Conservation (phyloP, 192 early-diverging fungal species). For the Coemansia sp. region DNA sequence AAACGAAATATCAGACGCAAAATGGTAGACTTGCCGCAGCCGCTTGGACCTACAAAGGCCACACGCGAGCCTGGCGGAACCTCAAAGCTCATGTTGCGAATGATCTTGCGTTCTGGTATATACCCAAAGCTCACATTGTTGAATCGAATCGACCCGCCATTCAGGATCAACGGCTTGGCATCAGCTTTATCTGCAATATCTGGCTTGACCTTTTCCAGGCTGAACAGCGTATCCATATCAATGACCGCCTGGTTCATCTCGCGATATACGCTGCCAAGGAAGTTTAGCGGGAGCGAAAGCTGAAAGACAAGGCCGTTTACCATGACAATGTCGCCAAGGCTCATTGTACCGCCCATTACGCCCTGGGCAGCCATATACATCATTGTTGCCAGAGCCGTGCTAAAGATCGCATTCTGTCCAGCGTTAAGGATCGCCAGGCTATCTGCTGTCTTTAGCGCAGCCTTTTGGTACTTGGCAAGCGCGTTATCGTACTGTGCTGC, state of each 20-base stretch:
- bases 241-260: constrained; percentile 92
- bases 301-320: constrained; percentile 99
- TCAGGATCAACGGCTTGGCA: constrained; percentile 56
- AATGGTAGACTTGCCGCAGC: constrained; percentile 89
- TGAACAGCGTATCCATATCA: constrained; percentile 98
- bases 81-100: constrained; percentile 74
- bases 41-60: constrained; percentile 92
- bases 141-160: constrained; percentile 79
- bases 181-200: constrained; percentile 61
- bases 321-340: constrained; percentile 98
- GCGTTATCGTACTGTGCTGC: constrained; percentile 84
- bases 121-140: constrained; percentile 92
- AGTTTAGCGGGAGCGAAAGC: constrained; percentile 95
- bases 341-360: constrained; percentile 75
- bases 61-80: constrained; percentile 84
- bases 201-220: constrained; percentile 64
- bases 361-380: constrained; percentile 96
- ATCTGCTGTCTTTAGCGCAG: constrained; percentile 88
- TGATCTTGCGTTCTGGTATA: constrained; percentile 66
- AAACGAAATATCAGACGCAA: constrained; percentile 89
- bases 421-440: constrained; percentile 92
- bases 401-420: constrained; percentile 94
- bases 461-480: constrained; percentile 86
- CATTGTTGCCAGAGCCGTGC: constrained; percentile 86
- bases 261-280: constrained; percentile 95